phyloP scores from a whole-genome alignment of 345 rosid genomes.

The Erysimum cheiranthoides region DNA sequence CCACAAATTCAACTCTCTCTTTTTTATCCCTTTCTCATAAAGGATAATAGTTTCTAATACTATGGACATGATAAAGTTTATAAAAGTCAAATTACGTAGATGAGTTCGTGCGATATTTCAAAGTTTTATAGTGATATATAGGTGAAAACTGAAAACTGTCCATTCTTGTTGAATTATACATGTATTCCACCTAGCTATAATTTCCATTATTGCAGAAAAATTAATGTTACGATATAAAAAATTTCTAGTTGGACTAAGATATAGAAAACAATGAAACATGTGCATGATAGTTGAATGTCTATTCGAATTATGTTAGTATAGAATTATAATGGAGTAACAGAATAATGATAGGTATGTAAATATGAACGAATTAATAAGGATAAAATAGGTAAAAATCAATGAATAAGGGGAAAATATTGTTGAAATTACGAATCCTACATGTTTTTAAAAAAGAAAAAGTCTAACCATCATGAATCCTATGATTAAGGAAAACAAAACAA shows the following conservation, averaged over 20 bases:
- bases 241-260: neutral
- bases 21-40: conserved; percentile 10
- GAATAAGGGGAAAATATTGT: neutral
- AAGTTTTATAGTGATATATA: conserved; percentile 11
- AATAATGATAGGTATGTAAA: neutral
- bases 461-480: conserved; percentile 16
- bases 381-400: neutral
- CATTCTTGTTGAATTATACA: neutral
- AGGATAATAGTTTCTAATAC: conserved; percentile 27
- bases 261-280: neutral
- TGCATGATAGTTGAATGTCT: neutral
- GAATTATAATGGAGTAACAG: neutral
- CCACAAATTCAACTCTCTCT: conserved; percentile 28
- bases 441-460: neutral
- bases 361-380: neutral
- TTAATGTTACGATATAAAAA: neutral
- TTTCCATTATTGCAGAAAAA: too few relatives aligned
- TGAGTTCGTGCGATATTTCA: conserved; percentile 15
- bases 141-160: neutral
- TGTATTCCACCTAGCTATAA: neutral
- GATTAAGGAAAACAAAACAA: conserved; percentile 9
- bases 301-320: neutral
- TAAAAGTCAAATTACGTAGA: conserved; percentile 5
- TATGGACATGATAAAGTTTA: conserved; percentile 20
- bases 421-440: neutral